Evolutionary conservation across 257 asterid genomes (phyloP), one percentile per base, ranked within the genome.

Genomic region (Solanum rostratum): DNA sequence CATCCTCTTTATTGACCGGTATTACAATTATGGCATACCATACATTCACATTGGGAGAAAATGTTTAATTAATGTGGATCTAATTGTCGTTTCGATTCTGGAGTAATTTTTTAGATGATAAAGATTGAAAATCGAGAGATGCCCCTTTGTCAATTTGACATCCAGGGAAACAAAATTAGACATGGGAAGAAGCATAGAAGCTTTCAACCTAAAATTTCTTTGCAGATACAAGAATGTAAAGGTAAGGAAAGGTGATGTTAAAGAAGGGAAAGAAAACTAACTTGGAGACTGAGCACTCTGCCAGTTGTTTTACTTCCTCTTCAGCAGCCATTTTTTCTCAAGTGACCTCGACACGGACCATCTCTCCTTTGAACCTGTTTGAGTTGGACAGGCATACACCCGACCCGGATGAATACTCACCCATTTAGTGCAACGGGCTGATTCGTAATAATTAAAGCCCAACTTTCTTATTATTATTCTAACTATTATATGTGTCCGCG

Each of bases 231-330:
- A 70, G 53, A 70, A 69, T 41, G 53, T 69, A 63, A 65, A 15
- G 73, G 46, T 5, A 46, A 45, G 8, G 14, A n/a, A 27, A 70
- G 19, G 15, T 71, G n/a, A 18, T 15, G 20, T 39, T 27, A 18
- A 43, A 18, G 41, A 13, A 37, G 43, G n/a, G 9, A 29, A 29
- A 55, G 16, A 22, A 18, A 49, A 73, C 90, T 57, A 82, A 89
- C 97, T 92, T 90, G 39, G 97, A 91, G 81, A 93, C 92, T 10
- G 93, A 86, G 90, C 92, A 92, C 15, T 94, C 97, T 78, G 90
- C 90, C 1, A 92, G 90, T 6, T 93, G 95, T 85, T 93, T 93
- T 87, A 88, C 93, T 60, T 87, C 90, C 83, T 84, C 93, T 81
- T 87, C 85, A 43, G 88, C 91, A 54, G 92, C 87, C 95, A 93